Evolutionary conservation across 495 filamentous ascomycete species (phyloP), one percentile per base, ranked within the genome.

Genomic region (Penicillium verhagenii): DNA sequence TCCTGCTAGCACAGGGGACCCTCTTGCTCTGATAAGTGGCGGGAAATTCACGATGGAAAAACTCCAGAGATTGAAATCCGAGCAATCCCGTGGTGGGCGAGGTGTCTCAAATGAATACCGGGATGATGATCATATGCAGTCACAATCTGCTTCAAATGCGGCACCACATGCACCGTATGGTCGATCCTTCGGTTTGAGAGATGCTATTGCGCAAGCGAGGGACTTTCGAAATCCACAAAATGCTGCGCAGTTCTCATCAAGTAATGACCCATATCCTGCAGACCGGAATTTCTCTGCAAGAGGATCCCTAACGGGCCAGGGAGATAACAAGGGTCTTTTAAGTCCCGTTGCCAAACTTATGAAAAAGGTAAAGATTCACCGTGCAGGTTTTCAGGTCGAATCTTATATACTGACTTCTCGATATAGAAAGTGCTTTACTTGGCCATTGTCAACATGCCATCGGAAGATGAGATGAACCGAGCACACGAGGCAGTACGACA

Each of bases 371-470:
- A 2, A 20, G 7, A 8, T 29, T 43, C 14, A 8, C n/a, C n/a
- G n/a, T n/a, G n/a, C 5, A 31, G 3, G 9, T 1, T 35, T 1
- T 31, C 13, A 7, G 10, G 23, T n/a, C 5, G 14, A 38, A 37
- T 6, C 6, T 3, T 14, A 39, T 23, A 43, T 40, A 9, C 47
- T 59, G 35, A 55, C 16, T 20, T 23, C 21, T 8, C 1, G n/a
- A 26, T 29, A 81, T 37, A 81, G 72, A 67, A 75, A 65, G 74
- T 81, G 1, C 46, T 80, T 19, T 82, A 81, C 62, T 52, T 82
- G 40, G 75, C 78, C 64, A 70, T 82, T 56, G 76, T 80, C 11
- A 79, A 82, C 57, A 65, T 80, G 60, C 80, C 80, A 6, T 67
- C 70, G 2, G 67, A 75, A 14, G 73, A 72, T 23, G 74, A 81